Conservation (phyloP, 225 moss, liverwort and hornwort genomes). For the Lunularia cruciata region DNA sequence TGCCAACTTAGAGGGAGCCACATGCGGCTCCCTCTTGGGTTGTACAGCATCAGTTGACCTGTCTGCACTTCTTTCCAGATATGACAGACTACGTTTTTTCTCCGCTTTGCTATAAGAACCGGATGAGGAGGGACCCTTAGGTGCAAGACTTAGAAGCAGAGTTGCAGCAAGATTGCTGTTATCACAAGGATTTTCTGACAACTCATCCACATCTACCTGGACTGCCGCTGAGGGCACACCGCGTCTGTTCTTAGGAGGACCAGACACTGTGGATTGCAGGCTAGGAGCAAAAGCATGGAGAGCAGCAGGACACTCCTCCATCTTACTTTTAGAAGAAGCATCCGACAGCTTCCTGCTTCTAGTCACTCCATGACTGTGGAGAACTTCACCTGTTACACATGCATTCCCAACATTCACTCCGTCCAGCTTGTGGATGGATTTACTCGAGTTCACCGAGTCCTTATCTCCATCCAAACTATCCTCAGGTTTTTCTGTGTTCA, state of each 20-base stretch:
- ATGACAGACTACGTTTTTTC: slow-evolving; percentile 17
- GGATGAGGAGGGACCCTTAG: slow-evolving; percentile 15
- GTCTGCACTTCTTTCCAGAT: slow-evolving; percentile 17
- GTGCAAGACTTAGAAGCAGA: slow-evolving; percentile 23
- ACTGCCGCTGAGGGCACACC: background rate
- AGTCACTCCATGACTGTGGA: background rate
- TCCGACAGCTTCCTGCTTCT: slow-evolving; percentile 1
- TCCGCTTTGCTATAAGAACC: slow-evolving; percentile 19
- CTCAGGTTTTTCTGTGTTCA: slow-evolving; percentile 13
- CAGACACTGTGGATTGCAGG: slow-evolving; percentile 10
- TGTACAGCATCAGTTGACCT: background rate
- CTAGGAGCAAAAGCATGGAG: slow-evolving; percentile 12
- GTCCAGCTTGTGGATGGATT: background rate
- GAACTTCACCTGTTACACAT: slow-evolving; percentile 1
- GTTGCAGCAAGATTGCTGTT: slow-evolving; percentile 24
- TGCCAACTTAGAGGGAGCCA: background rate
- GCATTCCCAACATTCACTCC: slow-evolving; percentile 3
- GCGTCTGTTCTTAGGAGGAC: slow-evolving; percentile 19
- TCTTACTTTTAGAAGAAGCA: background rate
- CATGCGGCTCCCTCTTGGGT: slow-evolving; percentile 2
- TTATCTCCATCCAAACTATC: slow-evolving; percentile 20
- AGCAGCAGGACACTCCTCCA: slow-evolving; percentile 4
- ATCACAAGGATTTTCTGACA: slow-evolving; percentile 13
- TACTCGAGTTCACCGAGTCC: slow-evolving; percentile 17
- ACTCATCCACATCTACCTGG: slow-evolving; percentile 9